Percentiles rank a stretch among this genome's conserved stretches.
Conservation (phyloP, 805 yeast genomes). For the Ogataea allantospora region DNA sequence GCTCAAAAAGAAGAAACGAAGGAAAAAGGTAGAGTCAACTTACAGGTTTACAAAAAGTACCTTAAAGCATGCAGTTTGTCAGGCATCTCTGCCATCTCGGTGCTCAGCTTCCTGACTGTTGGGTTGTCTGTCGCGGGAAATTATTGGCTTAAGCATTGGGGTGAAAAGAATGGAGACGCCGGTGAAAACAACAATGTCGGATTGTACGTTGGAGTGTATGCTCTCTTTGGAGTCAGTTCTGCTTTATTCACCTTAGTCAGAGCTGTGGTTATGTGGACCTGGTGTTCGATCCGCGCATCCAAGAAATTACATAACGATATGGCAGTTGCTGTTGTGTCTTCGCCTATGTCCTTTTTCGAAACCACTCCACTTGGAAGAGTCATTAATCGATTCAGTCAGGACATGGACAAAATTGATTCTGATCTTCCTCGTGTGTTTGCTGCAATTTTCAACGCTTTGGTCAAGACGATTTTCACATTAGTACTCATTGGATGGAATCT, state of each 20-base stretch:
- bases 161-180: slow-evolving; percentile 47
- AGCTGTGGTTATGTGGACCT: slow-evolving; percentile 45
- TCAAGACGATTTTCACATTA: slow-evolving; percentile 49
- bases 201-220: slow-evolving; percentile 52
- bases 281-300: slow-evolving; percentile 58
- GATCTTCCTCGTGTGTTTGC: slow-evolving; percentile 53
- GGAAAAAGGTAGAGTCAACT: slow-evolving; percentile 59
- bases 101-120: slow-evolving; percentile 33
- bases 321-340: slow-evolving; percentile 50
- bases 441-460: slow-evolving; percentile 42
- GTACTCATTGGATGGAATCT: slow-evolving; percentile 50
- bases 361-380: slow-evolving; percentile 69
- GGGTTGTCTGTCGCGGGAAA: slow-evolving; percentile 41
- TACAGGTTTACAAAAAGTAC: slow-evolving; percentile 52
- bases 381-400: slow-evolving; percentile 63
- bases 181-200: slow-evolving; percentile 44
- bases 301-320: slow-evolving; percentile 53
- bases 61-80: slow-evolving; percentile 55
- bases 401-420: slow-evolving; percentile 56
- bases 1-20: slow-evolving; percentile 50
- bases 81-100: slow-evolving; percentile 44
- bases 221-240: slow-evolving; percentile 52
- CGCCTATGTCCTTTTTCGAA: slow-evolving; percentile 69
- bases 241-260: slow-evolving; percentile 47
- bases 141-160: slow-evolving; percentile 70